Percentiles rank a stretch among this genome's conserved stretches.
These are phyloP conservation scores for Termitomyces heimii DNA, from an alignment of 768 basidiomycete genomes.

Conservation along the genomic window DNA sequence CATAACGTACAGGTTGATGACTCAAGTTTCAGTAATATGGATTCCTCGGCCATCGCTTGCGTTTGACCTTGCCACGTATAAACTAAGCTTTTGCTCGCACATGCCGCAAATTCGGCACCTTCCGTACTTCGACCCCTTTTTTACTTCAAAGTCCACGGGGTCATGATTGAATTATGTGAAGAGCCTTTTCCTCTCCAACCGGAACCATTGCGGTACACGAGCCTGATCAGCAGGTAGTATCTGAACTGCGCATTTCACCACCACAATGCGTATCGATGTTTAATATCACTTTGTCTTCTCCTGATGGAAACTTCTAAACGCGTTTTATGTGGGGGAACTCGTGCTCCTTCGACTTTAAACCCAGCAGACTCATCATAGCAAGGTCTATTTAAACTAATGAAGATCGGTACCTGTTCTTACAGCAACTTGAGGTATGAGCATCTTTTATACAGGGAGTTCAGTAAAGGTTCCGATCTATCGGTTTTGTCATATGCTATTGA, in stretches of 20 bases:
- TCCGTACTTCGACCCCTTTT: no score
- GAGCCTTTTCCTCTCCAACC: neutral
- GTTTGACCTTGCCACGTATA: neutral
- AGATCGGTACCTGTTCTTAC: neutral
- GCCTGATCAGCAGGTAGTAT: slow-evolving; percentile 6
- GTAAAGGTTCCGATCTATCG: neutral
- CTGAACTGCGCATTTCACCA: neutral
- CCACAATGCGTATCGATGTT: neutral
- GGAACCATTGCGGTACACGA: neutral
- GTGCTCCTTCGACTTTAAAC: neutral
- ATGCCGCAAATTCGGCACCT: neutral
- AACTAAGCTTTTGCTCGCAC: neutral
- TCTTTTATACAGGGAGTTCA: neutral
- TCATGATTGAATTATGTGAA: neutral
- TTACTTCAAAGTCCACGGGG: no score
- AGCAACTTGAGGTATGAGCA: neutral
- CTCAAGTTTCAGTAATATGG: neutral
- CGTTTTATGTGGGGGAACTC: neutral
- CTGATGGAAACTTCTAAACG: neutral
- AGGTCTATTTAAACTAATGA: neutral
- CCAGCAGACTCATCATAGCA: neutral
- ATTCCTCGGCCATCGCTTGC: neutral
- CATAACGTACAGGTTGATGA: neutral
- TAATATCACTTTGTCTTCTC: slow-evolving; percentile 1
- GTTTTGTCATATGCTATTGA: neutral